Conservation (phyloP, 345 rosid species). For the Odontarrhena argentea region DNA sequence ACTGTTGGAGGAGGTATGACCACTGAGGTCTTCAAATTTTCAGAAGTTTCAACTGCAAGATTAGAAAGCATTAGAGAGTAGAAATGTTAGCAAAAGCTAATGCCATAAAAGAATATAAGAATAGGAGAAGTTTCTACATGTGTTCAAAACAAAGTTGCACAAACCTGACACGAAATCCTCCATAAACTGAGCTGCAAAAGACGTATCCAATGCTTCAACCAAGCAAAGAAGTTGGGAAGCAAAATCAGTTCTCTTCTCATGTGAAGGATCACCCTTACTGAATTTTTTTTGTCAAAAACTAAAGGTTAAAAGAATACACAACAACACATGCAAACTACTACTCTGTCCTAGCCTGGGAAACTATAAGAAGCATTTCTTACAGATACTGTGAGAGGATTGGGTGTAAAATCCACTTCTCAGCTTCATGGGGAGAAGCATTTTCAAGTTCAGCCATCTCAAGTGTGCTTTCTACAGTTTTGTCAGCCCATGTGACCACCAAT, state of each 20-base stretch:
- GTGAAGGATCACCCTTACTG: slow-evolving; percentile 55
- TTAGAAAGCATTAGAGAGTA: slow-evolving; percentile 7
- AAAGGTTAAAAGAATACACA: slow-evolving; percentile 28
- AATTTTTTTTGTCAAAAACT: slow-evolving; percentile 35
- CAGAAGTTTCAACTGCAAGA: slow-evolving; percentile 75
- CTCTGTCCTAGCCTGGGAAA: slow-evolving; percentile 25
- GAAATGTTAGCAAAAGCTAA: slow-evolving; percentile 27
- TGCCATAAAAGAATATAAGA: slow-evolving; percentile 15
- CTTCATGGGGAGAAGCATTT: slow-evolving; percentile 90
- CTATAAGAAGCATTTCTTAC: slow-evolving; percentile 52
- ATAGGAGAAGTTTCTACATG: slow-evolving; percentile 21
- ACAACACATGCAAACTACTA: slow-evolving; percentile 30
- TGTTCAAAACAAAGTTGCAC: slow-evolving; percentile 30
- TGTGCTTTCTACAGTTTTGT: slow-evolving; percentile 73
- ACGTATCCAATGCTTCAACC: slow-evolving; percentile 68
- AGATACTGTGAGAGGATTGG: slow-evolving; percentile 63
- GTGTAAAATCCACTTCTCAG: slow-evolving; percentile 75
- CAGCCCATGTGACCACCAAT: slow-evolving; percentile 71
- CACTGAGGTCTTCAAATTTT: slow-evolving; percentile 68
- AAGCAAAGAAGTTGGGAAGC: slow-evolving; percentile 79
- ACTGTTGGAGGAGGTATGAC: slow-evolving; percentile 82
- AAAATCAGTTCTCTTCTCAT: slow-evolving; percentile 67
- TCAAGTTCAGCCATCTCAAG: slow-evolving; percentile 96
- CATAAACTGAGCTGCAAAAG: slow-evolving; percentile 81
- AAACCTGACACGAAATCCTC: slow-evolving; percentile 96